phyloP scores from a whole-genome alignment of 2,329 filamentous ascomycete genomes.

The Cladobotryum mycophilum region DNA sequence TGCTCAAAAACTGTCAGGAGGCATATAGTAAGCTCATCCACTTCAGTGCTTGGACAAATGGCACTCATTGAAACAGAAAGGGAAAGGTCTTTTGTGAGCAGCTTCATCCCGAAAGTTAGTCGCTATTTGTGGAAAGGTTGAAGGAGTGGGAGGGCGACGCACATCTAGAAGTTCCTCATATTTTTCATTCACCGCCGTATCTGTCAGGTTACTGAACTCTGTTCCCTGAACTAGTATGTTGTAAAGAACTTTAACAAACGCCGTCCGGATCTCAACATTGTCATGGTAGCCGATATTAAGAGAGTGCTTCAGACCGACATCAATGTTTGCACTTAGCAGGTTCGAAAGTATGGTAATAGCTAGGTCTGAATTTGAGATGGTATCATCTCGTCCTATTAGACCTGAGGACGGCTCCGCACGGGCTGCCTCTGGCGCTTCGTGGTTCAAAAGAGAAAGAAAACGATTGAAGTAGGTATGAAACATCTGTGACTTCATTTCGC shows the following conservation, averaged over 20 bases:
- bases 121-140: not conserved
- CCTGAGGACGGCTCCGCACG: conserved; percentile 23
- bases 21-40: conserved; percentile 63
- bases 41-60: conserved; percentile 60
- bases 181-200: conserved; percentile 60
- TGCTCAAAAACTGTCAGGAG: conserved; percentile 65
- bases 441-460: conserved; percentile 59
- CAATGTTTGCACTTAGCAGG: conserved; percentile 63
- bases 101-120: conserved; percentile 26
- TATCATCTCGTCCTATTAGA: conserved; percentile 45
- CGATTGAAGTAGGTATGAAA: conserved; percentile 67
- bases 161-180: conserved; percentile 59
- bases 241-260: conserved; percentile 63
- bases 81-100: conserved; percentile 57
- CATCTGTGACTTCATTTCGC: conserved; percentile 64
- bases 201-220: conserved; percentile 63
- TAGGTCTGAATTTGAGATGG: conserved; percentile 51
- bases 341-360: conserved; percentile 64
- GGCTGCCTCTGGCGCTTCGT: conserved; percentile 42
- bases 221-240: conserved; percentile 67
- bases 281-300: conserved; percentile 66
- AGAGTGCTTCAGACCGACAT: conserved; percentile 64
- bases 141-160: not conserved
- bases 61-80: conserved; percentile 58
- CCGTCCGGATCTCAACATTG: conserved; percentile 62